These are phyloP conservation scores for Penicillium sp. DNA, from an alignment of 2,329 filamentous ascomycete genomes.

Conservation along the genomic window DNA sequence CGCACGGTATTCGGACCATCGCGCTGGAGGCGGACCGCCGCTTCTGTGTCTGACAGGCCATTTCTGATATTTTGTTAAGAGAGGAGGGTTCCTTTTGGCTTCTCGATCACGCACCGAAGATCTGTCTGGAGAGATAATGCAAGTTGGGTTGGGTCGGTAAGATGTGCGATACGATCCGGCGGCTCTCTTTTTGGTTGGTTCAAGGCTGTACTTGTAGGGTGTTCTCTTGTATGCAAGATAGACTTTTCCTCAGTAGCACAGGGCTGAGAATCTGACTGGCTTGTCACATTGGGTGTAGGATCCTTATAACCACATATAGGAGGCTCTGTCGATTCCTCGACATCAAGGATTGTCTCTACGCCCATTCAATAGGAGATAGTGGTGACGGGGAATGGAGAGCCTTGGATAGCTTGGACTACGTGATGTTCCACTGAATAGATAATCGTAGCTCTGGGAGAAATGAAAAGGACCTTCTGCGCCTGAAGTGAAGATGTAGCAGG, in stretches of 20 bases:
- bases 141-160: slow-evolving; percentile 15
- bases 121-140: slow-evolving; percentile 17
- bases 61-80: slow-evolving; percentile 36
- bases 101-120: slow-evolving; percentile 13
- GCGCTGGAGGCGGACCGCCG: slow-evolving; percentile 63
- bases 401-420: slow-evolving; percentile 1
- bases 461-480: background rate
- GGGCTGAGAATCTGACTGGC: slow-evolving; percentile 15
- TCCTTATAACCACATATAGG: slow-evolving; percentile 39
- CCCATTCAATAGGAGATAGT: slow-evolving; percentile 39
- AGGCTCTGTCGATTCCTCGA: slow-evolving; percentile 45
- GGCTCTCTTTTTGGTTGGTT: slow-evolving; percentile 1
- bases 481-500: background rate
- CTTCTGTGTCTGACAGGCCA: slow-evolving; percentile 66
- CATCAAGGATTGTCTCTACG: slow-evolving; percentile 41
- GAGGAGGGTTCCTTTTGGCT: background rate
- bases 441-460: background rate
- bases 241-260: slow-evolving; percentile 19
- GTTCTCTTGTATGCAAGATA: slow-evolving; percentile 4
- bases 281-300: slow-evolving; percentile 20
- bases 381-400: background rate
- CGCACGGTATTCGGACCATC: slow-evolving; percentile 72
- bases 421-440: background rate
- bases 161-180: slow-evolving; percentile 11
- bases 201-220: slow-evolving; percentile 1